Percentiles rank a stretch among this genome's conserved stretches.
phyloP scores from a whole-genome alignment of 176 grass and related monocot genomes.

The Bonia amplexicaulis region DNA sequence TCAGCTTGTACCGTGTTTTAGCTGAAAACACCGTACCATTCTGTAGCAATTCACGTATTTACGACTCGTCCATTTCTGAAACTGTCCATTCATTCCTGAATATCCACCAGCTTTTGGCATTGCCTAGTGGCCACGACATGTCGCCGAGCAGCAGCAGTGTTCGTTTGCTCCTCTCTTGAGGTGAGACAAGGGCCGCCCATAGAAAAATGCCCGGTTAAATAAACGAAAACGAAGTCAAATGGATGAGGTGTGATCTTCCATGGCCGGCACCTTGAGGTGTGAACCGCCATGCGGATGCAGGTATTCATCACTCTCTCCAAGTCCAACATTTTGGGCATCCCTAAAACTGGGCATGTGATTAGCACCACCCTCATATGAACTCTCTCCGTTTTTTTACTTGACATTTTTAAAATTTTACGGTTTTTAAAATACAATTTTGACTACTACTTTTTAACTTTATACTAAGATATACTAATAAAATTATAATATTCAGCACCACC shows the following conservation, averaged over 20 bases:
- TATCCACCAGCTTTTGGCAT: constrained; percentile 12
- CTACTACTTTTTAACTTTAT: no score
- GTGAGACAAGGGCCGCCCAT: constrained; percentile 2
- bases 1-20: no score
- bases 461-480: no score
- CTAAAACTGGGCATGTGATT: constrained; percentile 21
- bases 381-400: no score
- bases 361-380: no score
- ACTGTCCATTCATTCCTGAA: constrained; percentile 46
- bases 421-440: no score
- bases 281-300: background rate
- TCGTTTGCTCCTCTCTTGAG: background rate
- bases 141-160: background rate
- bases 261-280: constrained; percentile 16
- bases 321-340: constrained; percentile 4
- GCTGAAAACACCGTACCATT: no score
- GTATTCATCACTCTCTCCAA: background rate
- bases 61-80: constrained; percentile 25
- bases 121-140: background rate
- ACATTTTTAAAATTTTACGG: rapidly evolving
- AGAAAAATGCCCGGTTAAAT: constrained; percentile 10
- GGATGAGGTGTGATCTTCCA: constrained; percentile 36
- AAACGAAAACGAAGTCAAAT: background rate
- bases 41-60: background rate
- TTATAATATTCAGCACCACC: no score